These are phyloP conservation scores for Dicorynia guianensis DNA, from an alignment of 306 rosid species.

Conservation along the genomic window DNA sequence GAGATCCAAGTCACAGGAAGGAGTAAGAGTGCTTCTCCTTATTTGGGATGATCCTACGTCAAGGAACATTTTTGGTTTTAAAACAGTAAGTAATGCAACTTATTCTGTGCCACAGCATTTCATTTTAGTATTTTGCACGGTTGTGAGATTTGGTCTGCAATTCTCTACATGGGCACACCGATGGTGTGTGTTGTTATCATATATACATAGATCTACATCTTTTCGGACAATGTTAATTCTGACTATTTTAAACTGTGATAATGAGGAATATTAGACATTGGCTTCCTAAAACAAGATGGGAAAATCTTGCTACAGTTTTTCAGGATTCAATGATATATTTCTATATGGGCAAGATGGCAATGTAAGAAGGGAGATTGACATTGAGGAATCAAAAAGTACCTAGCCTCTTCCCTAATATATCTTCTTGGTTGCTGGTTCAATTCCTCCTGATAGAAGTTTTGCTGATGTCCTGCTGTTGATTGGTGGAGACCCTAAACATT, in stretches of 20 bases:
- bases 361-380: conserved; percentile 2
- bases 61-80: conserved; percentile 83
- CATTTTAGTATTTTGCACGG: conserved; percentile 2
- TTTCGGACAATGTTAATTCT: conserved; percentile 12
- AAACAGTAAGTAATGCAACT: conserved; percentile 67
- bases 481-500: background rate
- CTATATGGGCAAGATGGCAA: background rate
- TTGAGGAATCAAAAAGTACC: background rate
- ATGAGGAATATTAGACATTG: conserved; percentile 10
- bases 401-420: background rate
- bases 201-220: conserved; percentile 13
- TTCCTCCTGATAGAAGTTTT: background rate
- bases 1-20: conserved; percentile 89
- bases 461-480: conserved; percentile 6
- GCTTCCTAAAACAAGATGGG: background rate
- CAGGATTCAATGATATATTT: background rate
- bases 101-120: conserved; percentile 26
- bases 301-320: background rate
- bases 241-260: conserved; percentile 10
- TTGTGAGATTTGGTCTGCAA: conserved; percentile 15
- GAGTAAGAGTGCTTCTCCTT: conserved; percentile 96
- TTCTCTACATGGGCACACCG: conserved; percentile 3
- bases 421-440: conserved; percentile 27
- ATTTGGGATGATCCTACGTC: conserved; percentile 99
- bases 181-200: conserved; percentile 27